Conservation (phyloP, 176 grass and related monocot species). For the Rhipidocladum racemiflorum region DNA sequence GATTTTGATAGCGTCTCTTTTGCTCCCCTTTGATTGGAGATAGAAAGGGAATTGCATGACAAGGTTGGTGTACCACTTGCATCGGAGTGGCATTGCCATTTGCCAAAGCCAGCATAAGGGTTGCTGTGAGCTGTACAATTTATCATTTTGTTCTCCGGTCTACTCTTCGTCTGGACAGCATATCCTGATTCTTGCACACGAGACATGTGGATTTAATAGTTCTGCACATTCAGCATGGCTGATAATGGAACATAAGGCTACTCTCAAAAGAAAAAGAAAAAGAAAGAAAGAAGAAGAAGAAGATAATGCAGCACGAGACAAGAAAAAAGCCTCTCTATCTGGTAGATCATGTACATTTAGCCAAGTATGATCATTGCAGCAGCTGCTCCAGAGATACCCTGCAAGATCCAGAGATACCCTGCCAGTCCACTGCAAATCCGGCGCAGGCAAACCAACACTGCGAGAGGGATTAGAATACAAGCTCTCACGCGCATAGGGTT, state of each 20-base stretch:
- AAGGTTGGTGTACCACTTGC: background rate
- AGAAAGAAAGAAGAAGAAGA: background rate
- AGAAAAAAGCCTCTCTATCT: background rate
- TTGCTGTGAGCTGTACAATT: background rate
- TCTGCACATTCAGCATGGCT: too few relatives aligned
- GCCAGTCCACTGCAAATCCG: background rate
- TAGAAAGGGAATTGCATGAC: background rate
- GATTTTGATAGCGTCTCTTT: background rate
- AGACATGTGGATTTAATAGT: too few relatives aligned
- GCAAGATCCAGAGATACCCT: background rate
- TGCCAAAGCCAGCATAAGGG: background rate
- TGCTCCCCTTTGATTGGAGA: background rate
- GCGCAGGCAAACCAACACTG: background rate
- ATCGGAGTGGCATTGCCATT: background rate
- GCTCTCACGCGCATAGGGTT: background rate
- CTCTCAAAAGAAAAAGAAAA: too few relatives aligned
- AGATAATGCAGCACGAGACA: background rate
- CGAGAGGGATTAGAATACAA: background rate
- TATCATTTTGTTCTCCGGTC: background rate
- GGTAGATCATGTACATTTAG: too few relatives aligned
- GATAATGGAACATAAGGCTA: background rate
- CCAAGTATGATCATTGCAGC: too few relatives aligned
- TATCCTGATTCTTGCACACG: too few relatives aligned
- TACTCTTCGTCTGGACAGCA: too few relatives aligned
- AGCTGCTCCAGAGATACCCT: constrained; percentile 3